Percentiles rank a stretch among this genome's conserved stretches.
phyloP scores from a whole-genome alignment of 495 filamentous ascomycete species.

The Neurospora sp. region DNA sequence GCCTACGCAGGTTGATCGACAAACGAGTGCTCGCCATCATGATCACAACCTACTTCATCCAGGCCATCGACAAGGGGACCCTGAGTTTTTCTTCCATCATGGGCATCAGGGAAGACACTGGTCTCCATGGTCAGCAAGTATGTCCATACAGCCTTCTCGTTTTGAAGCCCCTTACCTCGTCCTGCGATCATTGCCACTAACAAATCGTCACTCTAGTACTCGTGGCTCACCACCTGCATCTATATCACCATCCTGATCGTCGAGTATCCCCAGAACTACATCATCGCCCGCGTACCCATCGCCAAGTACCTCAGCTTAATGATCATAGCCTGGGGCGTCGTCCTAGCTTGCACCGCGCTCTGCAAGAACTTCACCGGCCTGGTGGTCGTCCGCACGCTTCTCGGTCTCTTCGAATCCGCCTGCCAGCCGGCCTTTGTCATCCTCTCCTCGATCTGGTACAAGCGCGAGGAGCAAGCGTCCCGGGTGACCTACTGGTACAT shows the following conservation, averaged over 20 bases:
- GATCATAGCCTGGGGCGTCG: slow-evolving; percentile 49
- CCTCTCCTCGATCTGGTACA: slow-evolving; percentile 65
- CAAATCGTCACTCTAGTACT: slow-evolving; percentile 19
- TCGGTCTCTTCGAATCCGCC: slow-evolving; percentile 60
- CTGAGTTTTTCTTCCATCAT: slow-evolving; percentile 62
- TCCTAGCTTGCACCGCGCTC: slow-evolving; percentile 48
- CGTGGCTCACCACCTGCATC: slow-evolving; percentile 44
- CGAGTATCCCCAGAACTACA: slow-evolving; percentile 45
- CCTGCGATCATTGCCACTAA: not conserved
- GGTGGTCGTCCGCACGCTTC: slow-evolving; percentile 46
- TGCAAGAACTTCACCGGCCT: slow-evolving; percentile 48
- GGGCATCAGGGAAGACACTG: slow-evolving; percentile 49
- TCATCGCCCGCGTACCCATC: slow-evolving; percentile 40
- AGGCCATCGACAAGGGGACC: slow-evolving; percentile 65
- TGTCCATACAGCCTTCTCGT: not conserved
- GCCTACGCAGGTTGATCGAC: slow-evolving; percentile 42
- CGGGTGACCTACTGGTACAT: slow-evolving; percentile 64
- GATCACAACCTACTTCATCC: slow-evolving; percentile 56
- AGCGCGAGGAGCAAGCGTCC: slow-evolving; percentile 52
- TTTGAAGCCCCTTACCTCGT: not conserved
- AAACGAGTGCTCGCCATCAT: slow-evolving; percentile 40
- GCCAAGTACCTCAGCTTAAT: slow-evolving; percentile 51
- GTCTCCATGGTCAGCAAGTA: slow-evolving; percentile 41
- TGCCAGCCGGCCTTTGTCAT: slow-evolving; percentile 53
- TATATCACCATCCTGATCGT: slow-evolving; percentile 44